Evolutionary conservation across 2,329 filamentous ascomycete genomes (phyloP), one percentile per base, ranked within the genome.

Genomic region (Fusarium brevicatenulatum): DNA sequence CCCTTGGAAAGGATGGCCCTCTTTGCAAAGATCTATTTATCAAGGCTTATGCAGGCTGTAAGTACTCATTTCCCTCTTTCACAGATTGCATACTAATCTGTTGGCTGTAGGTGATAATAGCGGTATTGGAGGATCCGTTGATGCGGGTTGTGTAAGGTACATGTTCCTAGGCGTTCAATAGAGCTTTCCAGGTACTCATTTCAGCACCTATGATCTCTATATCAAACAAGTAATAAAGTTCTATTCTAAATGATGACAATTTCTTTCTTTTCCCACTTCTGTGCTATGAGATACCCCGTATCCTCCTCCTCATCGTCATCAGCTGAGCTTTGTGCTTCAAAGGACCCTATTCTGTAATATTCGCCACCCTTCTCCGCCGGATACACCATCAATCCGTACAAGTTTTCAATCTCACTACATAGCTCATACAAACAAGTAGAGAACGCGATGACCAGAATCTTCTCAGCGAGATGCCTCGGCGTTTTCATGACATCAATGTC

Each of bases 361-460:
- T 23, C 28, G 10, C 21, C 28, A 3, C 1, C 3, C 2, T 50
- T 34, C 11, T 50, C 47, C 3, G 10, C 47, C 11, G 21, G 16
- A 7, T 34, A 19, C 4, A 49, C 28, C 19, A 30, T 30, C 7
- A 30, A n/a, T 12, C 28, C 46, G 4, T 16, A 12, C 21, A 30
- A 0, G 21, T 32, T 18, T 9, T 16, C 3, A 4, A 30, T 12
- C 0, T 5, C 9, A 3, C 28, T 30, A 4, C 9, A 7, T 8
- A 3, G 4, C 25, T 19, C 18, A 2, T 49, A 30, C 13, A 30
- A 30, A 9, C 28, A 49, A 0, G 9, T 49, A 13, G 47, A 50
- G 30, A 19, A 5, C 1, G 47, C 21, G 2, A 34, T 1, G 9
- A 13, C 30, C 16, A 34, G 11, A 18, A 34, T 13, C 21, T 34